phyloP scores from a whole-genome alignment of 2,329 filamentous ascomycete species.

The Hansfordia pulvinata region DNA sequence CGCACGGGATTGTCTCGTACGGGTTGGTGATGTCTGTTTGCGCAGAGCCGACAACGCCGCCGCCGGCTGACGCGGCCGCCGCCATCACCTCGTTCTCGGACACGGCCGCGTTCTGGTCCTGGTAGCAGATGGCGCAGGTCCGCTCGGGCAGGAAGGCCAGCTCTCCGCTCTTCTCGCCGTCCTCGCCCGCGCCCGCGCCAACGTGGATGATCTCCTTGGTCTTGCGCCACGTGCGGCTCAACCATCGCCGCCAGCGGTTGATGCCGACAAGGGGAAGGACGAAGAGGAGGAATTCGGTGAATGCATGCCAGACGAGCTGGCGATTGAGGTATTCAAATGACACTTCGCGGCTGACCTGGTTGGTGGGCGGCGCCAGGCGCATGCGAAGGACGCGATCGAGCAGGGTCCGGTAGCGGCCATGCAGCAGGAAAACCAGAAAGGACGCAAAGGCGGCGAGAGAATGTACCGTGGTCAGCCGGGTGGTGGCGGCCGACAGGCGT shows the following conservation, averaged over 20 bases:
- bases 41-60: constrained; percentile 73
- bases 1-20: constrained; percentile 81
- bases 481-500: constrained; percentile 56
- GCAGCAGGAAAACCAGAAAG: constrained; percentile 82
- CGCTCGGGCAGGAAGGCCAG: constrained; percentile 77
- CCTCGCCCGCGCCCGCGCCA: constrained; percentile 22
- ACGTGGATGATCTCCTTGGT: constrained; percentile 50
- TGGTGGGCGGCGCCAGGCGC: constrained; percentile 72
- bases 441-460: constrained; percentile 71
- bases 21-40: constrained; percentile 94
- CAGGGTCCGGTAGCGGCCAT: constrained; percentile 82
- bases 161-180: constrained; percentile 52
- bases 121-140: constrained; percentile 94
- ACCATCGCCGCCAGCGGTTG: constrained; percentile 80
- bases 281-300: constrained; percentile 96
- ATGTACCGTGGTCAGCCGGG: constrained; percentile 56
- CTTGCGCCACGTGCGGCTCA: constrained; percentile 76
- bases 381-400: constrained; percentile 76
- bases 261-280: constrained; percentile 94
- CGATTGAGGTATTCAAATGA: constrained; percentile 97
- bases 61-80: constrained; percentile 40
- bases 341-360: constrained; percentile 78
- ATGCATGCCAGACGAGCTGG: constrained; percentile 98
- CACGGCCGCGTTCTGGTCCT: constrained; percentile 70
- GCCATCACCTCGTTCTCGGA: constrained; percentile 67